Percentiles rank a stretch among this genome's conserved stretches.
These are phyloP conservation scores for Aspergillus indologenus DNA, from an alignment of 495 filamentous ascomycete genomes.

Conservation along the genomic window DNA sequence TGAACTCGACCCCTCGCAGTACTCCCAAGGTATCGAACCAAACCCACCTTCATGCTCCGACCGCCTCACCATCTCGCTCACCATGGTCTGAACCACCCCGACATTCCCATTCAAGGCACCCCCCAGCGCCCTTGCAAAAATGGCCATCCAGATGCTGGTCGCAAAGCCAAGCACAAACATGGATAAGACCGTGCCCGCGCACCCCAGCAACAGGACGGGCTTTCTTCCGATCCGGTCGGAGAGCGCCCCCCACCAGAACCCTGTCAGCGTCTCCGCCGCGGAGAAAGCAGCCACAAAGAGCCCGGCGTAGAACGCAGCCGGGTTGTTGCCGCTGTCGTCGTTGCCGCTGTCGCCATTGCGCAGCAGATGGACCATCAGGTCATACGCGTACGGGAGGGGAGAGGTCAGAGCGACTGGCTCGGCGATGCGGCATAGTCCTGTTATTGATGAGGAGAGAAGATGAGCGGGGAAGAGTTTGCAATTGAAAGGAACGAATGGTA, in stretches of 20 bases:
- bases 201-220: background rate
- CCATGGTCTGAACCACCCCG: background rate
- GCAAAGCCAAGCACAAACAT: background rate
- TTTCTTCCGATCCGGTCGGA: background rate
- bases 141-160: background rate
- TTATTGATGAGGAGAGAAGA: too few relatives aligned
- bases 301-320: background rate
- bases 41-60: background rate
- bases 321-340: background rate
- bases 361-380: background rate
- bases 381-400: background rate
- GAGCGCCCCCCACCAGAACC: background rate
- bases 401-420: background rate
- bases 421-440: slow-evolving; percentile 1
- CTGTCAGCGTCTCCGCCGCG: background rate
- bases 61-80: background rate
- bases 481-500: too few relatives aligned
- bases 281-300: background rate
- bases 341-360: background rate
- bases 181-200: background rate
- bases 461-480: too few relatives aligned
- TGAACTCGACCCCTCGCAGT: too few relatives aligned
- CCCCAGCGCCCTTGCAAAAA: background rate
- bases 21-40: too few relatives aligned
- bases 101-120: slow-evolving; percentile 1